These are phyloP conservation scores for Aspergillus floridensis DNA, from an alignment of 2,329 filamentous ascomycete genomes.

Conservation along the genomic window DNA sequence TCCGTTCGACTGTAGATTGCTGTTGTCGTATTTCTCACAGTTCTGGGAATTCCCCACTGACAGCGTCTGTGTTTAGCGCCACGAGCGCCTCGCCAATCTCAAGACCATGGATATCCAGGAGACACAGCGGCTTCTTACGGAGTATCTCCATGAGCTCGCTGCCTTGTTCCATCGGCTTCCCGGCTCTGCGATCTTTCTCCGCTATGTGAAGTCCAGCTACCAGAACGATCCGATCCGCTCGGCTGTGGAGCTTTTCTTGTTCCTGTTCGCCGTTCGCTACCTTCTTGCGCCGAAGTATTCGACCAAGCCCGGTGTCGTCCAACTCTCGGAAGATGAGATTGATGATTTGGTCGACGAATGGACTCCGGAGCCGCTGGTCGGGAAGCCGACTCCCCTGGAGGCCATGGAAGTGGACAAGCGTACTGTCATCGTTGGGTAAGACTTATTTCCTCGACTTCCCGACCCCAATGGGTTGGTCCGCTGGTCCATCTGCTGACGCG, in stretches of 20 bases:
- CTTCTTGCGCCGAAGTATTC: constrained; percentile 88
- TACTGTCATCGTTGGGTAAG: constrained; percentile 83
- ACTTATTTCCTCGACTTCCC: neutral
- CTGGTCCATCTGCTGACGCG: neutral
- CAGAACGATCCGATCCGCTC: constrained; percentile 95
- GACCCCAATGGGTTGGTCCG: too few relatives aligned
- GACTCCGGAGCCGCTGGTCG: constrained; percentile 88
- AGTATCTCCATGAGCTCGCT: constrained; percentile 55
- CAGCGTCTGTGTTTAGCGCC: constrained; percentile 1
- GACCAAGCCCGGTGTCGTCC: constrained; percentile 86
- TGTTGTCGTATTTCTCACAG: constrained; percentile 13
- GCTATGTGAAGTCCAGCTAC: constrained; percentile 96
- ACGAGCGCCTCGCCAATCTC: constrained; percentile 12
- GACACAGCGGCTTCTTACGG: constrained; percentile 52
- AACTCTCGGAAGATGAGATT: constrained; percentile 90
- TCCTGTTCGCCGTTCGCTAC: constrained; percentile 94
- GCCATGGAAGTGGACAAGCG: constrained; percentile 78
- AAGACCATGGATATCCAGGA: constrained; percentile 57
- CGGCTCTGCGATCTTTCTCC: constrained; percentile 87
- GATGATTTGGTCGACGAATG: constrained; percentile 96
- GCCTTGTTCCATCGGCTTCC: constrained; percentile 83
- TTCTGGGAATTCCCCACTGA: constrained; percentile 12
- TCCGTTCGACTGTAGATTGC: constrained; percentile 14
- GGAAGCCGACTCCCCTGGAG: constrained; percentile 70
- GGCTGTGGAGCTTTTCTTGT: constrained; percentile 86